A percentile compares a stretch with the other conserved stretches of the same genome.
Evolutionary conservation across 176 grass and related monocot species (phyloP).

Genomic region (Oryza brachyantha): DNA sequence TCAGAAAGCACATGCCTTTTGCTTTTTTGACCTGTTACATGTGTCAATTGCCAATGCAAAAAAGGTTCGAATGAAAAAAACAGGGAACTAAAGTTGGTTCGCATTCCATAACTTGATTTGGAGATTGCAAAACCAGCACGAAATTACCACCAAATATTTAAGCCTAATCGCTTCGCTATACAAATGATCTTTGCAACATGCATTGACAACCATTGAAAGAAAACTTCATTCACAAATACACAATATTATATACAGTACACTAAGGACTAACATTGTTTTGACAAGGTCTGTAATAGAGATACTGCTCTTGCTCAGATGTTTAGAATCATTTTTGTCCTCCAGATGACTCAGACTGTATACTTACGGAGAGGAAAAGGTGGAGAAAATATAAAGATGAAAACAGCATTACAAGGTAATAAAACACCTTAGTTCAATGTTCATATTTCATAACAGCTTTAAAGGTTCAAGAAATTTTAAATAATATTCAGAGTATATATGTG

Average conservation of each 20-base stretch:
- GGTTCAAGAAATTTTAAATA: conserved; percentile 1
- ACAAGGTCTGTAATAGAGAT: conserved; percentile 15
- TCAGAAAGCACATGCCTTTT: conserved; percentile 17
- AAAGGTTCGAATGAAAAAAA: conserved; percentile 10
- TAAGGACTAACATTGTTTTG: conserved; percentile 15
- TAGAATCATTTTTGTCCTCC: conserved; percentile 11
- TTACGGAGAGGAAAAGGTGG: neutral
- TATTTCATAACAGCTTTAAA: neutral
- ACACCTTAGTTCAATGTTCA: neutral
- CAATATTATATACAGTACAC: neutral
- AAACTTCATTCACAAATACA: neutral
- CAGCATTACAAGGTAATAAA: neutral
- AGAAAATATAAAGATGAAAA: conserved; percentile 4
- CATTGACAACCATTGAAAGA: neutral
- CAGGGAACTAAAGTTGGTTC: neutral
- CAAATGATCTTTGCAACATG: conserved; percentile 15
- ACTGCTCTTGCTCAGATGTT: conserved; percentile 1
- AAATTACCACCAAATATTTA: conserved; percentile 4
- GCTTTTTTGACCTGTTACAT: conserved; percentile 19
- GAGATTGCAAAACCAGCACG: neutral
- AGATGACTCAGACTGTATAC: neutral
- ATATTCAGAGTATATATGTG: neutral
- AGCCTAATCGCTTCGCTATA: neutral
- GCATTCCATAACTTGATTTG: neutral
- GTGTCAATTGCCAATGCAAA: neutral